phyloP scores from a whole-genome alignment of 2,329 filamentous ascomycete genomes.

The Arachnomyces sp. region DNA sequence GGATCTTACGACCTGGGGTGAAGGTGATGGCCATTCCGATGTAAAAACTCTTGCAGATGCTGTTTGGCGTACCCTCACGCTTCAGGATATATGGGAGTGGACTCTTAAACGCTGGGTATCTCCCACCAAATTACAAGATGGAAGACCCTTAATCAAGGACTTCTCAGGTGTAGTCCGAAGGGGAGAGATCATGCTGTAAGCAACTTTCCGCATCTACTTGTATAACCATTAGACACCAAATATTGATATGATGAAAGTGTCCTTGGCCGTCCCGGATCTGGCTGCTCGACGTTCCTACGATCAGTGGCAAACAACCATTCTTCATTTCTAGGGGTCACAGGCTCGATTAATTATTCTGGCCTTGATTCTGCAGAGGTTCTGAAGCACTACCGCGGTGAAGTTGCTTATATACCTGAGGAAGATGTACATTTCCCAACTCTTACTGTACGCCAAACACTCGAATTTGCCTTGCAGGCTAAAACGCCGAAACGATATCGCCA shows the following conservation, averaged over 20 bases:
- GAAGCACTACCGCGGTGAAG: conserved; percentile 60
- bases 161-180: conserved; percentile 59
- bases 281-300: conserved; percentile 66
- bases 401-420: conserved; percentile 65
- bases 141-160: conserved; percentile 51
- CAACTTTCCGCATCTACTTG: conserved; percentile 4
- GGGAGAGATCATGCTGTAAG: conserved; percentile 57
- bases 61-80: conserved; percentile 66
- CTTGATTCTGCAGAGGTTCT: conserved; percentile 56
- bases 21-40: conserved; percentile 54
- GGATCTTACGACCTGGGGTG: conserved; percentile 62
- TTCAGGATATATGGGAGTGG: conserved; percentile 57
- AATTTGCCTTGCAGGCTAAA: conserved; percentile 63
- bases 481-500: conserved; percentile 55
- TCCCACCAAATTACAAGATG: conserved; percentile 36
- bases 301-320: conserved; percentile 60
- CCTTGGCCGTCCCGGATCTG: conserved; percentile 60
- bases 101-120: conserved; percentile 42
- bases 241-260: conserved; percentile 28
- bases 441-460: conserved; percentile 65
- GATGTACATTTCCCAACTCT: conserved; percentile 63
- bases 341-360: conserved; percentile 61
- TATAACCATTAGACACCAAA: background rate
- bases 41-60: conserved; percentile 64
- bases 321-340: conserved; percentile 56